Percentiles rank a stretch among this genome's conserved stretches.
These are phyloP conservation scores for Escallonia rubra DNA, from an alignment of 129 eudicot genomes.

Conservation along the genomic window DNA sequence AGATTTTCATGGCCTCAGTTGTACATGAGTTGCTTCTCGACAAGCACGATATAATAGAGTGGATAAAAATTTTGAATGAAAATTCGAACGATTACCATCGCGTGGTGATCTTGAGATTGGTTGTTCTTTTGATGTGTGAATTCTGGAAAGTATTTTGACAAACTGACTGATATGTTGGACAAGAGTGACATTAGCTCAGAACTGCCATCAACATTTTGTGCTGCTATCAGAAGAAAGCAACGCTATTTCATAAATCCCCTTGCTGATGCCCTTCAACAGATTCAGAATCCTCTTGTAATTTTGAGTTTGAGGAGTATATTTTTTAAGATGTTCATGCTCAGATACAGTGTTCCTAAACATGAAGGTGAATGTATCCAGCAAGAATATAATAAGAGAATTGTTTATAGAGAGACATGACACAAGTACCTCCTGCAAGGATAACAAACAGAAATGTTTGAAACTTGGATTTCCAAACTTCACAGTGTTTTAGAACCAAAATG, in stretches of 20 bases:
- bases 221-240: constrained; percentile 14
- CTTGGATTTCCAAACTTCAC: not conserved
- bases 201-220: constrained; percentile 35
- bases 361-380: not conserved
- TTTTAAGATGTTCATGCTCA: not conserved
- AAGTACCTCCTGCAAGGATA: too few relatives aligned
- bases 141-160: constrained; percentile 15
- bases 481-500: too few relatives aligned
- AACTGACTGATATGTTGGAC: constrained; percentile 22
- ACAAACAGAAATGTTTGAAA: not conserved
- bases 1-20: constrained; percentile 16
- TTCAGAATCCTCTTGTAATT: constrained; percentile 59
- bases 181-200: constrained; percentile 1
- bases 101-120: constrained; percentile 39
- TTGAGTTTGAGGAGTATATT: constrained; percentile 16
- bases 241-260: constrained; percentile 17
- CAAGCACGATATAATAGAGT: constrained; percentile 21
- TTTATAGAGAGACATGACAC: not conserved
- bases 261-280: constrained; percentile 27
- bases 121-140: constrained; percentile 37
- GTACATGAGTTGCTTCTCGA: constrained; percentile 21
- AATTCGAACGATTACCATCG: constrained; percentile 15
- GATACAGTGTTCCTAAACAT: constrained; percentile 16
- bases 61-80: constrained; percentile 32
- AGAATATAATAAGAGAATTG: not conserved